These are phyloP conservation scores for Vigna hirtella DNA, from an alignment of 306 rosid species.

Conservation along the genomic window DNA sequence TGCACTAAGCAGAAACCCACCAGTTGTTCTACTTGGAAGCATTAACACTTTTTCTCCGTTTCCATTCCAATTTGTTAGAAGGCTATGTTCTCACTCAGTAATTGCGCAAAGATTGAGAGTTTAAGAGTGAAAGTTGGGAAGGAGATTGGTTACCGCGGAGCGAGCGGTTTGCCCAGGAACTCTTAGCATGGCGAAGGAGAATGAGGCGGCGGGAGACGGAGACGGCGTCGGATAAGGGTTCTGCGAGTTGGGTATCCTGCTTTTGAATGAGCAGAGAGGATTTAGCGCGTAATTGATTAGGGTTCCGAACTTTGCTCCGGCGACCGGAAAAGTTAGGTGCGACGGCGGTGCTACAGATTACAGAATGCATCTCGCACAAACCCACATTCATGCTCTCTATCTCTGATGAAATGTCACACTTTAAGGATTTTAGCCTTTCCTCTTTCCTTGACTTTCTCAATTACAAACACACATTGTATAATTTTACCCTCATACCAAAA, in stretches of 20 bases:
- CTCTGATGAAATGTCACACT: neutral
- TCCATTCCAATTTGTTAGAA: neutral
- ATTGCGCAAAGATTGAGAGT: neutral
- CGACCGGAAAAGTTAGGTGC: conserved; percentile 18
- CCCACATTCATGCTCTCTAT: conserved; percentile 32
- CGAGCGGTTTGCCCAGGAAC: conserved; percentile 74
- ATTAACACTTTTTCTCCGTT: too few species aligned
- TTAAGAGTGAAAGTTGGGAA: neutral
- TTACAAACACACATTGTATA: neutral
- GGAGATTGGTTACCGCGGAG: conserved; percentile 54
- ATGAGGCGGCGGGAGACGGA: conserved; percentile 87
- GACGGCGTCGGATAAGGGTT: conserved; percentile 53
- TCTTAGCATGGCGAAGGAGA: conserved; percentile 88
- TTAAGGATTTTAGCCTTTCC: neutral
- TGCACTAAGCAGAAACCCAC: neutral
- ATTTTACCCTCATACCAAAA: too few species aligned
- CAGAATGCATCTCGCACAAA: conserved; percentile 43
- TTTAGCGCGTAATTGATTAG: conserved; percentile 49
- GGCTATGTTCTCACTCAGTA: neutral
- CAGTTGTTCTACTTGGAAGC: neutral
- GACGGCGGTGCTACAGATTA: conserved; percentile 19
- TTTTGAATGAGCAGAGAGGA: conserved; percentile 60
- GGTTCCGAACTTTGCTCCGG: conserved; percentile 43
- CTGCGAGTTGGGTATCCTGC: conserved; percentile 54
- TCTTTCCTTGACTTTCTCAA: neutral